Evolutionary conservation across 2,329 filamentous ascomycete species (phyloP), one percentile per base, ranked within the genome.

Genomic region (Alternaria arbusti): DNA sequence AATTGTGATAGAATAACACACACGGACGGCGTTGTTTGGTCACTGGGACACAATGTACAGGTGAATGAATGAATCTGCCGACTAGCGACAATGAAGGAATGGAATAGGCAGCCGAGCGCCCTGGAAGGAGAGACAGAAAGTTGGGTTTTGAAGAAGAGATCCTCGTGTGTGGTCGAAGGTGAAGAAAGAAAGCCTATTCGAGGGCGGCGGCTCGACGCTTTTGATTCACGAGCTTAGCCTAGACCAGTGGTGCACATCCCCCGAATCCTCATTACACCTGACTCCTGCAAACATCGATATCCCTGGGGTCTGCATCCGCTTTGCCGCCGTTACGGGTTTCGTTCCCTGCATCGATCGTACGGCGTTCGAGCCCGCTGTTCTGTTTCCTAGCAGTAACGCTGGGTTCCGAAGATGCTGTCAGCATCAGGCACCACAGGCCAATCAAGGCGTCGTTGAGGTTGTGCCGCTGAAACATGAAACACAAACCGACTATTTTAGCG

Each of bases 11-110:
- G 62, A 70, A 71, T 71, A 58, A 67, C 56, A 76, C 56, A 76
- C 66, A 74, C 36, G 69, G 73, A 73, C 52, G 67, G 64, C 70
- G 45, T 23, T n/a, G 55, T 20, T 52, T 59, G 55, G 74, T 78
- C 76, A 60, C 77, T 77, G 70, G 76, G 76, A 78, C 75, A 72
- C 59, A 60, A 58, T 57, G 51, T 15, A 54, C 50, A 44, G 63
- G 40, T 65, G 74, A 74, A 78, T 64, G 74, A 78, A 75, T 59
- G 77, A 64, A 74, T 59, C 52, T 62, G 74, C 77, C 78, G 78
- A 76, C 77, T 79, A 70, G 78, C 77, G 78, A 78, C 77, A 61
- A 26, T 47, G 64, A 70, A 79, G 62, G 77, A 80, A 70, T 66
- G 77, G 64, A 70, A 71, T 54, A 65, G 73, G 70, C 68, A 70